Percentiles rank a stretch among this genome's conserved stretches.
Evolutionary conservation across 2,329 filamentous ascomycete species (phyloP).

Genomic region (Phaeosphaeria sp.): DNA sequence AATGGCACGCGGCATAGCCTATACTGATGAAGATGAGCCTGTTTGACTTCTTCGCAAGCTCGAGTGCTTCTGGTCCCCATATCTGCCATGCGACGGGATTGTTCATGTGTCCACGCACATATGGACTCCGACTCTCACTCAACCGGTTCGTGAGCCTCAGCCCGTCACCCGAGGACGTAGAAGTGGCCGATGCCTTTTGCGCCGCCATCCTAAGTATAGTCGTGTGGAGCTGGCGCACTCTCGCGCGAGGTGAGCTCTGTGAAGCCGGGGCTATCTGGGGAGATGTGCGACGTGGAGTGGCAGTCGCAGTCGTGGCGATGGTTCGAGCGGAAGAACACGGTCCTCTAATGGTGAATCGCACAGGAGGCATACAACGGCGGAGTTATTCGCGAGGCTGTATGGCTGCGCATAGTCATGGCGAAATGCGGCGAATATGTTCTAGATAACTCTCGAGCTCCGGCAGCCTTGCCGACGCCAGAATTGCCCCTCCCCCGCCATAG

Average conservation of each 20-base stretch:
- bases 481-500: slow-evolving; percentile 7
- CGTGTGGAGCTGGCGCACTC: slow-evolving; percentile 32
- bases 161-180: slow-evolving; percentile 23
- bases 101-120: slow-evolving; percentile 75
- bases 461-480: slow-evolving; percentile 5
- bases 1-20: slow-evolving; percentile 94
- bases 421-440: not conserved
- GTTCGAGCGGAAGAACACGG: slow-evolving; percentile 28
- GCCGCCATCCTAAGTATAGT: slow-evolving; percentile 41
- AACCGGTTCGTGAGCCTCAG: slow-evolving; percentile 63
- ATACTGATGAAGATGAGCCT: slow-evolving; percentile 92
- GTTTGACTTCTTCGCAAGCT: slow-evolving; percentile 79
- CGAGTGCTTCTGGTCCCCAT: slow-evolving; percentile 78
- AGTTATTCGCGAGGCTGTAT: not conserved
- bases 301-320: slow-evolving; percentile 6
- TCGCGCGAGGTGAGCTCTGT: slow-evolving; percentile 21
- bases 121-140: slow-evolving; percentile 69
- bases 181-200: slow-evolving; percentile 21
- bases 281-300: slow-evolving; percentile 9
- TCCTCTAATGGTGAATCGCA: slow-evolving; percentile 37
- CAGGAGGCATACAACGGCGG: slow-evolving; percentile 33
- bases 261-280: slow-evolving; percentile 12
- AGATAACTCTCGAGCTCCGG: slow-evolving; percentile 1
- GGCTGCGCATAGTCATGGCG: slow-evolving; percentile 5
- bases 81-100: slow-evolving; percentile 93